phyloP scores from a whole-genome alignment of 495 filamentous ascomycete species.

The Saxophila tyrrhenica region DNA sequence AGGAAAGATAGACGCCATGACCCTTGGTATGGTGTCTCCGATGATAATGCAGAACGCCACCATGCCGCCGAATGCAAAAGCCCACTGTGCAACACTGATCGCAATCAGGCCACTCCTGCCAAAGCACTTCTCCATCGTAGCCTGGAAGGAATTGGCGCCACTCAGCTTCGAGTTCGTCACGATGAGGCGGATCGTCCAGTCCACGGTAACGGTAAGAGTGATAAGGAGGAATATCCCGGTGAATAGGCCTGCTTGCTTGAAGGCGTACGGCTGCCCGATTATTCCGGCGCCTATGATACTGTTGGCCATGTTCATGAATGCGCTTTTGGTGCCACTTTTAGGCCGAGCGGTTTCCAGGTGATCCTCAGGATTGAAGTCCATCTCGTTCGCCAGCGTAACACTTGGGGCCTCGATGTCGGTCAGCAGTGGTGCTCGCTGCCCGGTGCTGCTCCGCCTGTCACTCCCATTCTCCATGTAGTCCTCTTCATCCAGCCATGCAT shows the following conservation, averaged over 20 bases:
- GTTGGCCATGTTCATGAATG: constrained; percentile 99
- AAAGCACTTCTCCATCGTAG: constrained; percentile 89
- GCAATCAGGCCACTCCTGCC: constrained; percentile 77
- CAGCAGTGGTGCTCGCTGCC: constrained; percentile 59
- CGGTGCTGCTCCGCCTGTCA: constrained; percentile 20
- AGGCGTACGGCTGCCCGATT: constrained; percentile 91
- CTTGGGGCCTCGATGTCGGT: constrained; percentile 81
- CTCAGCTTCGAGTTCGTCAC: constrained; percentile 92
- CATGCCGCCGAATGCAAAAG: constrained; percentile 98
- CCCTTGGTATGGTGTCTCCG: constrained; percentile 88
- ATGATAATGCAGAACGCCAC: constrained; percentile 96
- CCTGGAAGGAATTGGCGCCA: constrained; percentile 84
- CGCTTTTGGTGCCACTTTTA: constrained; percentile 53
- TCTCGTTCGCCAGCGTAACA: constrained; percentile 59
- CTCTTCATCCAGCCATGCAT: constrained; percentile 46
- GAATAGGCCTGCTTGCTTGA: constrained; percentile 75
- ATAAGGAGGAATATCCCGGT: constrained; percentile 70
- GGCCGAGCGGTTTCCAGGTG: constrained; percentile 50
- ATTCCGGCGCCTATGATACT: constrained; percentile 96
- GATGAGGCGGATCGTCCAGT: constrained; percentile 96
- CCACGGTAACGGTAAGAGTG: constrained; percentile 67
- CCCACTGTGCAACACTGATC: constrained; percentile 87
- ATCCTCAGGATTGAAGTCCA: constrained; percentile 47
- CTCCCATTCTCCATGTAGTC: constrained; percentile 35
- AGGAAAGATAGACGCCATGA: constrained; percentile 72